phyloP scores from a whole-genome alignment of 202 grass and related monocot genomes.

The Elaeis oleifera region DNA sequence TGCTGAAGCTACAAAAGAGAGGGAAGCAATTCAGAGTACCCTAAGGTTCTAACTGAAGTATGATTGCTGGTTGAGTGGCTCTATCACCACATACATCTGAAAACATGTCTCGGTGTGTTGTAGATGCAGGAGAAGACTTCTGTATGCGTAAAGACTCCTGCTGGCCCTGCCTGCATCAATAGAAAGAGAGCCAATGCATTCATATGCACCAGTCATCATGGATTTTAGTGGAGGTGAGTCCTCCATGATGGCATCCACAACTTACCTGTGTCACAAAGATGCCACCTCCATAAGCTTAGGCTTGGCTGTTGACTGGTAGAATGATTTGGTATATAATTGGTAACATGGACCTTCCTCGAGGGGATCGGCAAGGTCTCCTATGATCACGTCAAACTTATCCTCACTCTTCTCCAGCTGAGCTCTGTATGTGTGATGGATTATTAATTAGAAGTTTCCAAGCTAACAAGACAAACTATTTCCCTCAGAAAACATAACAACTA shows the following conservation, averaged over 20 bases:
- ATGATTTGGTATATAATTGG: conserved; percentile 24
- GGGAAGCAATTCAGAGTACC: too few relatives aligned
- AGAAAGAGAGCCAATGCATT: background rate
- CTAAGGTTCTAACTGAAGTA: too few relatives aligned
- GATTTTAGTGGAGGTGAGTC: too few relatives aligned
- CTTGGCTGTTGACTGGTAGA: conserved; percentile 11
- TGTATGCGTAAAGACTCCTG: conserved; percentile 19
- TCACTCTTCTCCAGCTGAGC: conserved; percentile 16
- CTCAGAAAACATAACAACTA: too few relatives aligned
- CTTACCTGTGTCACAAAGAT: conserved; percentile 20
- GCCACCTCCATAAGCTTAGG: conserved; percentile 6
- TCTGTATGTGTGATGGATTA: background rate
- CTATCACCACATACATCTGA: conserved; percentile 8
- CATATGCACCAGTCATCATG: background rate
- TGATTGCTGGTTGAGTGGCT: too few relatives aligned
- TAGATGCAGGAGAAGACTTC: conserved; percentile 24
- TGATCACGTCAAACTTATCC: conserved; percentile 11
- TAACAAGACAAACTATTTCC: too few relatives aligned
- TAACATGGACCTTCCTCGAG: conserved; percentile 19
- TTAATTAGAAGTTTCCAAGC: too few relatives aligned
- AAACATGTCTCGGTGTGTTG: conserved; percentile 19
- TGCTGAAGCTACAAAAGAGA: too few relatives aligned
- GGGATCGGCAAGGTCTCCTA: conserved; percentile 21
- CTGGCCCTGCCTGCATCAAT: conserved; percentile 14
- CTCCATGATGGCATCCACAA: too few relatives aligned